Evolutionary conservation across 1,284 basidiomycete species (phyloP).

Genomic region (Stygiomarasmius scandens): DNA sequence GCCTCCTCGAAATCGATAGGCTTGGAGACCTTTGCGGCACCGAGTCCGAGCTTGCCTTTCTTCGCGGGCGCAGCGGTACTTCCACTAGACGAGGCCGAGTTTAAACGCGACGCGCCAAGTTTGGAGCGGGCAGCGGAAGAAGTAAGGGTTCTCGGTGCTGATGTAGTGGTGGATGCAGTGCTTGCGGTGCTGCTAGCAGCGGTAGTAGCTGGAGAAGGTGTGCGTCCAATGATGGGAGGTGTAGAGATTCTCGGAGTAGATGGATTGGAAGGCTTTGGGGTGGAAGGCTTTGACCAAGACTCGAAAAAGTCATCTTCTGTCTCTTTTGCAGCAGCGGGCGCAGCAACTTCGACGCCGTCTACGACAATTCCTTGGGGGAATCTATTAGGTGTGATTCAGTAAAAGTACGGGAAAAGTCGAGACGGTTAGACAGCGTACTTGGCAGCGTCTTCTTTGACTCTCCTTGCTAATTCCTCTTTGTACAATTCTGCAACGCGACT

Average conservation of each 20-base stretch:
- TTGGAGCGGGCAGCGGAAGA: constrained; percentile 53
- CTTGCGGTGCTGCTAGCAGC: constrained; percentile 32
- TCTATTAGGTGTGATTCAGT: constrained; percentile 41
- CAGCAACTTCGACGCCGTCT: constrained; percentile 68
- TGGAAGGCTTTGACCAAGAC: constrained; percentile 88
- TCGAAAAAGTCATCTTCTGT: constrained; percentile 92
- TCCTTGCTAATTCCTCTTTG: constrained; percentile 87
- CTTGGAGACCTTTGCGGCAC: constrained; percentile 77
- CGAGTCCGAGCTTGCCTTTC: constrained; percentile 79
- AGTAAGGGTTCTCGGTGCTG: constrained; percentile 64
- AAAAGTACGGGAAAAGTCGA: constrained; percentile 5
- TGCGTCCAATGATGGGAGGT: constrained; percentile 60
- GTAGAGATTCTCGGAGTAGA: constrained; percentile 51
- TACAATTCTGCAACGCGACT: constrained; percentile 85
- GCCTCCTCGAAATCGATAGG: constrained; percentile 92
- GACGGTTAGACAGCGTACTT: constrained; percentile 48
- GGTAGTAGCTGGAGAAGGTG: constrained; percentile 43
- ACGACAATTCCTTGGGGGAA: constrained; percentile 78
- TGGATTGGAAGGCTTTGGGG: constrained; percentile 55
- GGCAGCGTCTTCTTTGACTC: constrained; percentile 80
- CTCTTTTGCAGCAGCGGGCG: constrained; percentile 42
- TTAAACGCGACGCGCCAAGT: constrained; percentile 58
- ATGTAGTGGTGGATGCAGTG: constrained; percentile 31
- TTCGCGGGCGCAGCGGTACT: constrained; percentile 44
- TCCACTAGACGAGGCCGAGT: constrained; percentile 44